Conservation (phyloP, 805 yeast species). For the Wickerhamiella spandovensis region DNA sequence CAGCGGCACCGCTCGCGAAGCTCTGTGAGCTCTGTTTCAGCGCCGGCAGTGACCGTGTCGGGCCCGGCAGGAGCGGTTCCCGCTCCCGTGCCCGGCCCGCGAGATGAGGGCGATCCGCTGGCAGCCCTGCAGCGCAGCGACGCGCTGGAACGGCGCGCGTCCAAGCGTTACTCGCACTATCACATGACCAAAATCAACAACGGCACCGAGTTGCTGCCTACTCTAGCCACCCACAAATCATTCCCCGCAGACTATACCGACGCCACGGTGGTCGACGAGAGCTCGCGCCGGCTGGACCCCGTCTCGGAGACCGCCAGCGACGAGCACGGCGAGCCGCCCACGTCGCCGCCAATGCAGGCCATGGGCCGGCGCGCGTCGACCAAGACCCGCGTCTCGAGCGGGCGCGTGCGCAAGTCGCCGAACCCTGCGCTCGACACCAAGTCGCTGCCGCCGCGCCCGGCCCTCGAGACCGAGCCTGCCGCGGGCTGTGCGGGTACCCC, state of each 20-base stretch:
- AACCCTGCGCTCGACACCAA: not conserved
- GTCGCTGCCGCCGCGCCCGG: not conserved
- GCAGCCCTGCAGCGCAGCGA: conserved; percentile 70
- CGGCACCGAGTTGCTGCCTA: conserved; percentile 15
- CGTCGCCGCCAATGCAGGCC: not conserved
- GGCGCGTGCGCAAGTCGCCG: not conserved
- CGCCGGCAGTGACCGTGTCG: too few species aligned
- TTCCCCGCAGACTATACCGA: conserved; percentile 15
- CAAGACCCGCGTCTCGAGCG: not conserved
- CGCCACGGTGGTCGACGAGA: conserved; percentile 6
- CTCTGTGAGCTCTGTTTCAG: too few species aligned
- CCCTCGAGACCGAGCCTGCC: not conserved
- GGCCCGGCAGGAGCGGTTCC: too few species aligned
- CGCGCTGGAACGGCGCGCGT: conserved; percentile 80
- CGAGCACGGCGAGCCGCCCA: not conserved
- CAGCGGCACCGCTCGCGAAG: too few species aligned
- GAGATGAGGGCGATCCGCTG: conserved; percentile 39
- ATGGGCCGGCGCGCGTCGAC: not conserved
- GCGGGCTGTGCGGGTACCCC: not conserved
- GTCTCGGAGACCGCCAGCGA: not conserved
- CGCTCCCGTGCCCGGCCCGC: too few species aligned
- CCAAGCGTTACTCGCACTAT: conserved; percentile 85
- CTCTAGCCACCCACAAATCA: conserved; percentile 12
- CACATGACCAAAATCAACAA: conserved; percentile 58
- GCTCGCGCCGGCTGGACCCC: not conserved